Base-by-base conservation (phyloP, 2,329 filamentous ascomycete species). In the Phoma herbarum region DNA sequence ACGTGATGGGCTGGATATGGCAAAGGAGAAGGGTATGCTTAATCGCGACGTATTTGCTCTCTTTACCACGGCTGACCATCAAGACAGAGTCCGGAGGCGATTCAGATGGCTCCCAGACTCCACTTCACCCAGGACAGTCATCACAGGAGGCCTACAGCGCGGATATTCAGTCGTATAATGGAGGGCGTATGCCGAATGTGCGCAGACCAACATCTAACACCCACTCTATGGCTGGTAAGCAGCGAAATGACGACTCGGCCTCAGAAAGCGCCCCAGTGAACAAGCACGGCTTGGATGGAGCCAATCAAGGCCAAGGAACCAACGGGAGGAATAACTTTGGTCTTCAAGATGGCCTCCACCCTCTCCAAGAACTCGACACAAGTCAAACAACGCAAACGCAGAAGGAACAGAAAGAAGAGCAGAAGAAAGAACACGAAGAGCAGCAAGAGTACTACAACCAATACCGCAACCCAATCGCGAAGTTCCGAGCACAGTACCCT, bases 381-480 rank as follows among this genome's bases (percentile, higher is more conserved):
- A 49, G 65, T 14, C 57, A 64, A 4, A 75, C 76, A 4, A 63
- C 74, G 6, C 59, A 66, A 25, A 68, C 70, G 0, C 55, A 77
- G 68, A 66, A 78, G 65, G 68, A 80, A 60, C 65, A 73, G 69
- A 69, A 77, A 16, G 72, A 81, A 29, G 67, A 69, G 0, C 68
- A 75, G 0, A 68, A 76, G 9, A 76, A 76, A 10, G 78, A 82
- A 6, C 77, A 82, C n/a, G 67, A 82, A 41, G 77, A 80, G 23
- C 77, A 80, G 2, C 69, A 82, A 39, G 72, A 80, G 1, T 78
- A 79, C 33, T 80, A 81, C 60, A 79, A 83, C 18, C 81, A 83
- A 62, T 75, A 84, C 26, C 80, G 83, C 51, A 84, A 84, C 64
- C 81, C 23, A 66, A 78, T 64, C 80, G 84, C 83, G 78, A 81